Conservation (phyloP, 2,329 filamentous ascomycete genomes). For the Colletotrichum theobromicola region DNA sequence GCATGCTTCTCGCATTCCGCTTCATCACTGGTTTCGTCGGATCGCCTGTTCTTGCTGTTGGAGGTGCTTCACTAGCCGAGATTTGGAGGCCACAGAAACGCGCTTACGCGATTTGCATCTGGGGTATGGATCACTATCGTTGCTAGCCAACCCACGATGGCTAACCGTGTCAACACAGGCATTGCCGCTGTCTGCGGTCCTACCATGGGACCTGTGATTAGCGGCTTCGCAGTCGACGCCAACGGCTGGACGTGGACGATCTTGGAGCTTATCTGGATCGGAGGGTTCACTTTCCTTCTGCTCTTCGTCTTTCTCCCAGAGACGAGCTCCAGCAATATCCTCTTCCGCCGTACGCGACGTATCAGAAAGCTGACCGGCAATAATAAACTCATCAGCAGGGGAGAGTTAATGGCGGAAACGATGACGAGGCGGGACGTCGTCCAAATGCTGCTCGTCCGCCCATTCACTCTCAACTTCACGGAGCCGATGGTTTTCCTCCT, state of each 20-base stretch:
- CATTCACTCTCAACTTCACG: slow-evolving; percentile 35
- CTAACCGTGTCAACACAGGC: background rate
- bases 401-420: slow-evolving; percentile 12
- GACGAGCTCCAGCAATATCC: slow-evolving; percentile 26
- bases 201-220: background rate
- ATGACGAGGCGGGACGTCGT: slow-evolving; percentile 24
- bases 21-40: slow-evolving; percentile 18
- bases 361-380: slow-evolving; percentile 21
- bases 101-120: slow-evolving; percentile 4
- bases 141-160: accelerated
- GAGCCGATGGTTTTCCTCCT: slow-evolving; percentile 37
- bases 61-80: slow-evolving; percentile 14
- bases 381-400: background rate
- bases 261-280: slow-evolving; percentile 27
- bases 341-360: slow-evolving; percentile 23
- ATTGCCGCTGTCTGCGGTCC: slow-evolving; percentile 7
- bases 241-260: slow-evolving; percentile 29
- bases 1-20: slow-evolving; percentile 10
- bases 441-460: slow-evolving; percentile 27
- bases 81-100: slow-evolving; percentile 17
- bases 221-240: slow-evolving; percentile 9
- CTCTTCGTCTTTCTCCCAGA: slow-evolving; percentile 30
- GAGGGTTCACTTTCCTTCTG: slow-evolving; percentile 15
- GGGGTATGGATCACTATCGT: background rate
- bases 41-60: slow-evolving; percentile 15